Base-by-base conservation (phyloP, 1,139 yeast genomes). In the Kurtzmaniella quercitrusa region DNA sequence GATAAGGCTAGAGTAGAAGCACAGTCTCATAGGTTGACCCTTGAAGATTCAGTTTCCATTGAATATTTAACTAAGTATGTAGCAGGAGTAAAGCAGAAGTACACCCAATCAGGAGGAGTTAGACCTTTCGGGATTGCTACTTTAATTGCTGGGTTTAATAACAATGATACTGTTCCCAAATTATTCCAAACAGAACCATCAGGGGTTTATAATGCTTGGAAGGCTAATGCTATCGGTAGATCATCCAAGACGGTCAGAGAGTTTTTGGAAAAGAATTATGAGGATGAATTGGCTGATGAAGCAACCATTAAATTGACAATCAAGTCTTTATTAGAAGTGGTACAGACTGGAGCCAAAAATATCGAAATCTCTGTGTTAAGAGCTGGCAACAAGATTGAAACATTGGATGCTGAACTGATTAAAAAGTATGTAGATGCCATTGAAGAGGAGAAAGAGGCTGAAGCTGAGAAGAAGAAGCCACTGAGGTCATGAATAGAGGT, bases 131-230 rank as follows among this genome's bases (percentile, higher is more conserved):
- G 98, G 47, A 87, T 94, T 54, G 86, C 97, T 45, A 93, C 98
- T 27, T 74, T 93, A 54, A 86, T 93, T 63, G 96, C 96, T 25
- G 98, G 98, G 1, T 93, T 93, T 58, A 98, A 94, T 67, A 83
- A 85, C 45, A 84, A 86, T 56, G 96, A 89, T 63, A 69, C 67
- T 19, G 78, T 75, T 34, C 98, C 98, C 40, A 82, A 81, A 62
- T 77, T 94, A 55, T 93, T 85, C 67, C 95, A 88, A 66, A 93
- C 98, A 16, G 99, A 93, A 64, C 98, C 98, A 39, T 86, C 96
- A 39, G 99, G 99, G 25, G 94, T 93, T 52, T 93, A 85, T 62
- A 89, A 95, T 45, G 96, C 98, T n/a, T 93, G 98, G 98, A 89
- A 91, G 65, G 98, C 98, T 17, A 94, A 89, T 63, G 91, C 98